phyloP scores from a whole-genome alignment of 1,139 yeast genomes.

The Debaryomycetaceae sp. region DNA sequence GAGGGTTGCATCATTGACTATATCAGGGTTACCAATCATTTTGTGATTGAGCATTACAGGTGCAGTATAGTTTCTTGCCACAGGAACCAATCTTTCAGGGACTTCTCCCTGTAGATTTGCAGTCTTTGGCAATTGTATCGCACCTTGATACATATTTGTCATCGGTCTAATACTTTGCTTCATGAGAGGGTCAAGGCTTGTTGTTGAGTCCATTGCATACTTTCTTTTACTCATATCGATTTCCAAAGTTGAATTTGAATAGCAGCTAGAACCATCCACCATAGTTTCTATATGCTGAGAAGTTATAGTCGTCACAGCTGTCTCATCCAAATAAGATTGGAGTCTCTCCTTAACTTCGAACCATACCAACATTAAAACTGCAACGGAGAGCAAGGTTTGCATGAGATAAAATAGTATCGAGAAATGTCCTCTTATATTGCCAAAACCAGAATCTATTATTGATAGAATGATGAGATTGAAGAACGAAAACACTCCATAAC shows the following conservation, averaged over 20 bases:
- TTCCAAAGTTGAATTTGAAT: constrained; percentile 3
- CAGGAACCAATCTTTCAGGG: not conserved
- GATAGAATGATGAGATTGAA: constrained; percentile 3
- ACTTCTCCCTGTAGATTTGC: not conserved
- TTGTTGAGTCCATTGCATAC: not conserved
- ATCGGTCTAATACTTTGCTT: not conserved
- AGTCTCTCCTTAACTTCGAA: not conserved
- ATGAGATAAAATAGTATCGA: constrained; percentile 1
- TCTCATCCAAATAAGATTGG: not conserved
- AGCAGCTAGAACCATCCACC: constrained; percentile 1
- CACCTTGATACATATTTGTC: not conserved
- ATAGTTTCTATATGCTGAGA: not conserved
- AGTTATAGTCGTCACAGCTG: not conserved
- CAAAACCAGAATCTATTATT: constrained; percentile 4
- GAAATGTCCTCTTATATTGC: constrained; percentile 4
- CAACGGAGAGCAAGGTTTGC: constrained; percentile 1
- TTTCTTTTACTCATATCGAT: not conserved
- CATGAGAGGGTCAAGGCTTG: not conserved
- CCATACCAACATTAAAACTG: not conserved
- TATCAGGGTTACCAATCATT: not conserved
- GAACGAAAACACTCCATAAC: constrained; percentile 2
- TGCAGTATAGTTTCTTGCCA: constrained; percentile 4
- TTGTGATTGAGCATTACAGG: not conserved
- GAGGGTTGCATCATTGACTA: not conserved
- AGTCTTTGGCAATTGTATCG: not conserved